A percentile compares a stretch with the other conserved stretches of the same genome.
phyloP scores from a whole-genome alignment of 306 rosid species.

The Acacia acuminata region DNA sequence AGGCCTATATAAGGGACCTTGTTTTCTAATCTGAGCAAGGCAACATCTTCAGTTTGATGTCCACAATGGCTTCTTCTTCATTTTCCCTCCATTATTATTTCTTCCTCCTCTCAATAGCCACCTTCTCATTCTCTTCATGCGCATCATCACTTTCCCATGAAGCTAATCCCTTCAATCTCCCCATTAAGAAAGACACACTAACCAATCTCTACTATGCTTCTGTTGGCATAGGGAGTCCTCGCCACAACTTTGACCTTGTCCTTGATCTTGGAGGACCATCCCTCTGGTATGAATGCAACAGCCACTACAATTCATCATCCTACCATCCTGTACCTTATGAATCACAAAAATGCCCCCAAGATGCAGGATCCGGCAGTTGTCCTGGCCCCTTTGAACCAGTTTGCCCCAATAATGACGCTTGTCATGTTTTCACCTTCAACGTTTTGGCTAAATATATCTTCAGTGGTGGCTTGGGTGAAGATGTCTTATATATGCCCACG shows the following conservation, averaged over 20 bases:
- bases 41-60: background rate
- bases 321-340: slow-evolving; percentile 19
- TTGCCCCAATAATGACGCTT: slow-evolving; percentile 39
- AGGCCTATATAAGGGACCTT: no score
- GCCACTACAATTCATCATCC: slow-evolving; percentile 40
- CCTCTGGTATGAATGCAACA: slow-evolving; percentile 39
- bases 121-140: background rate
- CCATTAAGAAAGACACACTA: slow-evolving; percentile 40
- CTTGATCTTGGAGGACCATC: slow-evolving; percentile 42
- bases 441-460: background rate
- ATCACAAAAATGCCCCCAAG: slow-evolving; percentile 31
- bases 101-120: background rate
- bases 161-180: slow-evolving; percentile 19
- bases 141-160: background rate
- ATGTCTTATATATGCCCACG: background rate
- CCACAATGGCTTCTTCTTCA: slow-evolving; percentile 6
- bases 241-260: slow-evolving; percentile 23
- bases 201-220: slow-evolving; percentile 44
- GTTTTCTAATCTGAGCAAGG: background rate
- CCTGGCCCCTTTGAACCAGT: slow-evolving; percentile 44
- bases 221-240: slow-evolving; percentile 46
- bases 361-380: slow-evolving; percentile 19
- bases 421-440: background rate
- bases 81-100: background rate
- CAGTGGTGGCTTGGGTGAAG: slow-evolving; percentile 10